Evolutionary conservation across 306 rosid genomes (phyloP), one percentile per base, ranked within the genome.

Genomic region (Vigna nakashimae): DNA sequence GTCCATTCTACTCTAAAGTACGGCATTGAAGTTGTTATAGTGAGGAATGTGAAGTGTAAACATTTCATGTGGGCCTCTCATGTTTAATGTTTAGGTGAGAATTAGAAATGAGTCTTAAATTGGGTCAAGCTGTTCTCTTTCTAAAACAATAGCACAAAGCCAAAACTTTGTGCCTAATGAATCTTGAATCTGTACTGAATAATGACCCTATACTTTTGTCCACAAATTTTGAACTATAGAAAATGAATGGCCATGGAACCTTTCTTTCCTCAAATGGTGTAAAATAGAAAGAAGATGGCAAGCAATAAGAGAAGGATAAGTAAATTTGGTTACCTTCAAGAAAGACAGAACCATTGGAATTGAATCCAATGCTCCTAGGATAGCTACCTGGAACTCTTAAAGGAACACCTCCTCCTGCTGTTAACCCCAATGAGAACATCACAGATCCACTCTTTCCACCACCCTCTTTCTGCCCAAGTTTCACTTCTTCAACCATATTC

Each of bases 361-460:
- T 88, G 88, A 92, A 92, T 26, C 97, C 98, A 45, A 95, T 91
- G 88, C 99, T 92, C 70, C 92, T 90, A 4, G 85, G 86, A 30
- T 82, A 88, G 82, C 87, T 88, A 2, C 99, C 99, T 24, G 96
- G 98, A 72, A 89, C 70, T 80, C 65, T 89, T 16, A 80, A 12
- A 14, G 96, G 90, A 82, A 85, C 80, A 73, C 75, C 64, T 22
- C 81, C 96, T 9, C 90, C 98, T 12, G 85, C 74, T 52, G 89
- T 84, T 26, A 95, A 89, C 16, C 99, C 99, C 46, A 95, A 13
- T 0, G 97, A 92, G 28, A 95, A 77, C 83, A 86, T 84, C 20
- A 83, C 86, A 7, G 78, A 74, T 13, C 86, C 92, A 5, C 55
- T 77, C 52, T 58, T 74, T 60, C 85, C 85, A 38, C 84, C 22